A percentile compares a stretch with the other conserved stretches of the same genome.
These are phyloP conservation scores for Ophiocytium majus DNA, from an alignment of 352 stramenopile genomes.

Conservation along the genomic window DNA sequence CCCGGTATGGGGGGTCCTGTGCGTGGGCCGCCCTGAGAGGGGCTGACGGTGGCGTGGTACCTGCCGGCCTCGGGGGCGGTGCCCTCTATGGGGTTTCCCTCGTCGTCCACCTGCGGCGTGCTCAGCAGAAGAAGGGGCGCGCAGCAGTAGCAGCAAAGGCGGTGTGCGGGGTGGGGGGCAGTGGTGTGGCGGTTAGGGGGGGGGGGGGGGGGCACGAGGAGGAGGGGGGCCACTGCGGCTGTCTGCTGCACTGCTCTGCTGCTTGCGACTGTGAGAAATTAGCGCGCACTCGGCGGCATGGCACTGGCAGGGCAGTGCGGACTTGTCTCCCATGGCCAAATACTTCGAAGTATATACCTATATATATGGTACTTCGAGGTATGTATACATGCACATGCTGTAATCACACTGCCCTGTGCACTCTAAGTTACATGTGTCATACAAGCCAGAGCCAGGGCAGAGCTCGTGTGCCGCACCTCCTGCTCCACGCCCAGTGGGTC, in stretches of 20 bases:
- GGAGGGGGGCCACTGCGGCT: background rate
- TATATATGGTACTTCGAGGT: background rate
- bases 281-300: too few species aligned
- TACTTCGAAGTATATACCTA: background rate
- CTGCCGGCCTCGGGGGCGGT: background rate
- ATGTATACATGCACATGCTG: background rate
- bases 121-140: background rate
- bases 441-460: background rate
- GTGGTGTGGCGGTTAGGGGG: background rate
- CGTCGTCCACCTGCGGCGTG: background rate
- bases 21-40: background rate
- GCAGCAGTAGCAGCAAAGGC: background rate
- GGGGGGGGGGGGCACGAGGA: background rate
- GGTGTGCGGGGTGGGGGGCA: background rate
- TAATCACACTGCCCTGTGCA: background rate
- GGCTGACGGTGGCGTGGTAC: background rate
- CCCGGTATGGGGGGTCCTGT: background rate
- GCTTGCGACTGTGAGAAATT: too few species aligned
- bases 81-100: background rate
- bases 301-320: too few species aligned
- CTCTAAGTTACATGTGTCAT: background rate
- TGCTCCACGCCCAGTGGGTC: constrained; percentile 44
- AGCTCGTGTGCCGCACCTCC: constrained; percentile 8
- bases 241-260: background rate
- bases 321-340: too few species aligned